Evolutionary conservation across 352 stramenopile species (phyloP).

Genomic region (Phytophthora brassicae): DNA sequence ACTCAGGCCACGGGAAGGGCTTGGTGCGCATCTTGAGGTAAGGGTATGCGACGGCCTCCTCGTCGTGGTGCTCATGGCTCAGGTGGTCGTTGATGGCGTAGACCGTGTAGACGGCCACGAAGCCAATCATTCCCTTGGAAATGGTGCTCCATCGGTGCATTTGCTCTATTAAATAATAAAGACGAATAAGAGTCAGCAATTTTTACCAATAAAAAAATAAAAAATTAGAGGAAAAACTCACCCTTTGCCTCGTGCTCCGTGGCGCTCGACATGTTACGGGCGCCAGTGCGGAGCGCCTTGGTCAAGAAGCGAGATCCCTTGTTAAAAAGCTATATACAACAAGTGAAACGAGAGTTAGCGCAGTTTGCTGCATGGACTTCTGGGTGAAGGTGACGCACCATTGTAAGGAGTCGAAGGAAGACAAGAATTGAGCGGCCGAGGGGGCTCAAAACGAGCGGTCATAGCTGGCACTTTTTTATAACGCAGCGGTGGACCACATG

Average conservation of each 20-base stretch:
- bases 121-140: constrained; percentile 81
- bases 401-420: constrained; percentile 9
- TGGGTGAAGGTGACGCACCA: constrained; percentile 12
- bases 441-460: constrained; percentile 23
- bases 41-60: constrained; percentile 63
- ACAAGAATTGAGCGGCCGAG: constrained; percentile 31
- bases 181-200: neutral
- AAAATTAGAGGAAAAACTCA: constrained; percentile 25
- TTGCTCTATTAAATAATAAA: constrained; percentile 47
- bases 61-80: constrained; percentile 62
- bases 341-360: too few species aligned
- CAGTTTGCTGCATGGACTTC: constrained; percentile 2
- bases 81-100: constrained; percentile 65
- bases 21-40: constrained; percentile 90
- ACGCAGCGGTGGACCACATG: neutral
- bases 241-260: constrained; percentile 83
- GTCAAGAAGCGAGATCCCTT: constrained; percentile 54
- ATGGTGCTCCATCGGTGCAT: constrained; percentile 86
- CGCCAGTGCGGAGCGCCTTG: constrained; percentile 57
- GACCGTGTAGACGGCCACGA: constrained; percentile 56
- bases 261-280: constrained; percentile 77
- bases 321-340: too few species aligned
- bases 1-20: constrained; percentile 82
- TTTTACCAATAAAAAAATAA: neutral
- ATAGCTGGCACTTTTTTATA: constrained; percentile 20